Evolutionary conservation across 1,139 yeast genomes (phyloP), one percentile per base, ranked within the genome.

Genomic region (Kodamaea sp.): DNA sequence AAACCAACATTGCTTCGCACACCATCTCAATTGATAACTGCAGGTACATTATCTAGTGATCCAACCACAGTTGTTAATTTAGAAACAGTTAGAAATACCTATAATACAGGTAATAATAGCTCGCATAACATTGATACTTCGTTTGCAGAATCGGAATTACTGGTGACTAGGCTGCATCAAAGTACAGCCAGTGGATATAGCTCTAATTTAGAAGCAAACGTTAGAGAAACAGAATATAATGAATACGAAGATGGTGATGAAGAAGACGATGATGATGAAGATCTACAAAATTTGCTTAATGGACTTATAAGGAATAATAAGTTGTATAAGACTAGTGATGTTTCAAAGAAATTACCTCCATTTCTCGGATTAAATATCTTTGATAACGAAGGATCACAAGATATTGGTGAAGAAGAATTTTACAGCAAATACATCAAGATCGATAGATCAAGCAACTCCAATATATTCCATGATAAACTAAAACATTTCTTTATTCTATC

Each of bases 401-500:
- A 25, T 23, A 24, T 26, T 24, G 36, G 34, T 7, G 36, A 48
- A 27, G 42, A 45, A 1, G 49, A 48, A 2, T 60, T 52, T 40
- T 55, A 39, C 27, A 31, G 42, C 5, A 38, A 34, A 23, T 41
- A 36, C 34, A 42, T 50, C 9, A 27, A 38, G 25, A 38, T 49
- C 7, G 62, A 60, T 24, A 69, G 67, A 47, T 43, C 49, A 6
- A 42, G 47, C 3, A 52, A 51, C 29, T 35, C 42, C n/a, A 51
- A 50, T 1, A 38, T 43, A 37, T 80, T 79, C 52, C 73, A 65
- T 41, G 46, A 49, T 31, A 74, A 67, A 34, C 61, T 71, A 37
- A 85, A 84, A 57, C 94, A 85, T 40, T 88, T 85, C 52, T 80
- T 89, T 47, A 79, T 92, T 6, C 67, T 92, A n/a, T 88, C 96